Conservation (phyloP, 139 green algal genomes). For the Prasinococcaceae sp. region DNA sequence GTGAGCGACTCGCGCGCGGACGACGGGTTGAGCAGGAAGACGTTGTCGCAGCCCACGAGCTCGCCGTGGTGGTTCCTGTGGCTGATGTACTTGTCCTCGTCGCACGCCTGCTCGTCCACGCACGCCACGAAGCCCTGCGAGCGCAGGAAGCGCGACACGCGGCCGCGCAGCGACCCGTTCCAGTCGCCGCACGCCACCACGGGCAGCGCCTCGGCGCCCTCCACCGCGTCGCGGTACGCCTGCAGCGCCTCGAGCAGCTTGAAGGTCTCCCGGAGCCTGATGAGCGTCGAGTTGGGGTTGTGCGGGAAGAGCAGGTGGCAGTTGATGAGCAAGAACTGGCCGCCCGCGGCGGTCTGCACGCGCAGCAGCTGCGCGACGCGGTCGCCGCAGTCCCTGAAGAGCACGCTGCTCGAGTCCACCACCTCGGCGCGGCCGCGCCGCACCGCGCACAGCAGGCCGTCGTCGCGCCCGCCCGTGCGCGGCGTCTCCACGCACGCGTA, state of each 20-base stretch:
- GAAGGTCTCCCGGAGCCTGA: conserved; percentile 23
- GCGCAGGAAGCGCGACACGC: conserved; percentile 17
- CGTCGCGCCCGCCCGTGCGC: conserved; percentile 12
- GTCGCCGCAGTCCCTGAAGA: conserved; percentile 28
- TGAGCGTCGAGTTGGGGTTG: conserved; percentile 26
- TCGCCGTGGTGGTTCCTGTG: conserved; percentile 26
- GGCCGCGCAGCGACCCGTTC: conserved; percentile 21
- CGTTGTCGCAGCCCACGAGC: conserved; percentile 18
- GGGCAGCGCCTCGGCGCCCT: not conserved
- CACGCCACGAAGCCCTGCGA: conserved; percentile 20
- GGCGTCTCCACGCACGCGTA: conserved; percentile 11
- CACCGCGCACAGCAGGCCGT: conserved; percentile 10
- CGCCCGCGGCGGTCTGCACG: not conserved
- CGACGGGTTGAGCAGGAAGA: conserved; percentile 26
- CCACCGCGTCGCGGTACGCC: not conserved
- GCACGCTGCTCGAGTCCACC: conserved; percentile 10
- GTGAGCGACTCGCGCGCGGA: conserved; percentile 1
- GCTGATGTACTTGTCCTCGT: conserved; percentile 10
- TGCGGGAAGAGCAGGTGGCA: conserved; percentile 30
- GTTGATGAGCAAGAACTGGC: conserved; percentile 22
- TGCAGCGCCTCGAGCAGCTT: conserved; percentile 27
- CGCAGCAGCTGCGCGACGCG: conserved; percentile 16
- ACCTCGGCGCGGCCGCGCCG: no score
- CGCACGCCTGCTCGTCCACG: not conserved
- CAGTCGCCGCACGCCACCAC: conserved; percentile 14